These are phyloP conservation scores for Xylaria sp. DNA, from an alignment of 2,329 filamentous ascomycete species.

Conservation along the genomic window DNA sequence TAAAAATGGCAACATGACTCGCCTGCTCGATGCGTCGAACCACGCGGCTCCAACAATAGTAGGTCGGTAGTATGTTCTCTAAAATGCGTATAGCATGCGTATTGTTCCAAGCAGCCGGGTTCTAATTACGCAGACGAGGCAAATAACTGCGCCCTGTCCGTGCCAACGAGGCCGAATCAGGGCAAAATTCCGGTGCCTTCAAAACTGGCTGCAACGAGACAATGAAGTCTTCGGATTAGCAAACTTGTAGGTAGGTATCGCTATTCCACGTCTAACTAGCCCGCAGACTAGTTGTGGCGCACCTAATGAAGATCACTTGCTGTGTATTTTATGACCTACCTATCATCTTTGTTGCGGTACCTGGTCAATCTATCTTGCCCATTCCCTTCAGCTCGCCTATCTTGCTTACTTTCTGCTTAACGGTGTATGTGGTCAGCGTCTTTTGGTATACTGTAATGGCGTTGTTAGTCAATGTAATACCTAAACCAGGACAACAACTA, in stretches of 20 bases:
- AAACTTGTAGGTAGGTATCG: neutral
- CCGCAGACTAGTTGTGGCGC: neutral
- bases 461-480: neutral
- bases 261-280: slow-evolving; percentile 1
- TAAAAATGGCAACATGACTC: slow-evolving; percentile 32
- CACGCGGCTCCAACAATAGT: neutral
- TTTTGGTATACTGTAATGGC: neutral
- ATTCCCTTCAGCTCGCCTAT: slow-evolving; percentile 31
- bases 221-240: neutral
- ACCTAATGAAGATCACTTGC: slow-evolving; percentile 10
- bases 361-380: slow-evolving; percentile 5
- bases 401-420: slow-evolving; percentile 24
- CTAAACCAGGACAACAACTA: neutral
- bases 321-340: slow-evolving; percentile 1
- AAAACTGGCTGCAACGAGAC: neutral
- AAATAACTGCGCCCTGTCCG: neutral
- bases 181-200: neutral
- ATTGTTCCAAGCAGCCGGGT: neutral
- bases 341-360: slow-evolving; percentile 1
- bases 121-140: neutral
- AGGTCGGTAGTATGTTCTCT: neutral
- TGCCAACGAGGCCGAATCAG: neutral
- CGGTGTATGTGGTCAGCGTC: neutral
- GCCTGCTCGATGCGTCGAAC: slow-evolving; percentile 1
- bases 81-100: slow-evolving; percentile 1